Evolutionary conservation across 257 asterid species (phyloP), one percentile per base, ranked within the genome.

Genomic region (Apocynum venetum): DNA sequence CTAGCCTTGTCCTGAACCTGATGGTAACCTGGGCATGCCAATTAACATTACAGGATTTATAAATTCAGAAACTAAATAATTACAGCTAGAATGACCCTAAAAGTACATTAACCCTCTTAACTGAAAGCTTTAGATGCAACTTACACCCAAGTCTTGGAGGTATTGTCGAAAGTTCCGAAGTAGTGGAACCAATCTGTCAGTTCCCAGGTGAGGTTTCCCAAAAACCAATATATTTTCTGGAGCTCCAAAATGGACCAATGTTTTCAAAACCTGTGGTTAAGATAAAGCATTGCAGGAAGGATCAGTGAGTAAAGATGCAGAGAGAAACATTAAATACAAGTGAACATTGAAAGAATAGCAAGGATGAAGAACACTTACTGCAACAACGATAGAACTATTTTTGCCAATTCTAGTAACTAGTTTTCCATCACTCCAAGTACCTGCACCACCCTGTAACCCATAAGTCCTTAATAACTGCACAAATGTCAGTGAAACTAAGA

Each of bases 351-450:
- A 43, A 57, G 56, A 56, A 43, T 14, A 53, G 41, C 40, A 20
- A 6, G 74, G 20, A 44, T 53, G 43, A 52, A 64, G 57, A 46
- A 8, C 66, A 84, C 96, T 74, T 86, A 95, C 98, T 6, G 96
- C 86, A 75, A 84, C 67, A 78, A 95, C 97, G 78, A 93, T 87
- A 56, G 77, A 76, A 61, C 93, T 95, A 79, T 95, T 93, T 86
- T 95, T 87, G 81, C 99, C 99, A 72, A 92, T 93, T 88, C 99
- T 89, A 74, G 99, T 95, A 69, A 95, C 97, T 80, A 93, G 88
- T 86, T 95, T 95, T 83, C 99, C 99, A 76, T 95, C 99, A 72
- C 99, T 95, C 99, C 98, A 93, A 83, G 98, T 95, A 93, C 99
- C 98, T 95, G 99, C 99, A 91, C 99, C 98, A 89, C 99, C 99